A percentile compares a stretch with the other conserved stretches of the same genome.
These are phyloP conservation scores for Debaryomyces hansenii DNA, from an alignment of 805 yeast species.

Conservation along the genomic window DNA sequence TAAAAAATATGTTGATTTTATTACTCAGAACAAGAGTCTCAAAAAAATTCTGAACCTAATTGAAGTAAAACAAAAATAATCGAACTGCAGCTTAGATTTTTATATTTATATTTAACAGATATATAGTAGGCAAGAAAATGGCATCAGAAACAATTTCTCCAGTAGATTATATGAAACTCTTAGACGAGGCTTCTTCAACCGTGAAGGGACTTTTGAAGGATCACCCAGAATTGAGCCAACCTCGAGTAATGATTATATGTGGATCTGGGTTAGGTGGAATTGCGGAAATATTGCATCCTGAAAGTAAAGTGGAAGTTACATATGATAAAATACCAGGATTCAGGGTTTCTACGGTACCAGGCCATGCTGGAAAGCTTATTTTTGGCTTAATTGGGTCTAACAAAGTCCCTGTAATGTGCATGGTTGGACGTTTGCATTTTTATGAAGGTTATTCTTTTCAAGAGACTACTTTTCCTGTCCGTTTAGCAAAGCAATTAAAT, in stretches of 20 bases:
- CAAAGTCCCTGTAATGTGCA: conserved; percentile 78
- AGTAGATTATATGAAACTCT: conserved; percentile 15
- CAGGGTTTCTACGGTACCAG: conserved; percentile 77
- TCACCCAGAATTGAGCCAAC: conserved; percentile 28
- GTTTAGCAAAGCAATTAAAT: conserved; percentile 68
- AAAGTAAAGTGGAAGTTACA: conserved; percentile 49
- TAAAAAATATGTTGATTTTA: too few relatives aligned
- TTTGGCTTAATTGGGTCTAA: conserved; percentile 74
- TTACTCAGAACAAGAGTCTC: too few relatives aligned
- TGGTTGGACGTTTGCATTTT: conserved; percentile 91
- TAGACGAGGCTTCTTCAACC: conserved; percentile 17
- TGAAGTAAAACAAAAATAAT: too few relatives aligned
- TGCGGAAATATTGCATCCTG: conserved; percentile 49
- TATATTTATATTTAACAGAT: background rate
- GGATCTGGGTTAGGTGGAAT: conserved; percentile 95
- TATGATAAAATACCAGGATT: conserved; percentile 80
- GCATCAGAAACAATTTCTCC: conserved; percentile 7
- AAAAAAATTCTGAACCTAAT: too few relatives aligned
- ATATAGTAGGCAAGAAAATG: background rate
- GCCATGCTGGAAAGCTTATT: conserved; percentile 82
- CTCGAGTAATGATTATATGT: conserved; percentile 78
- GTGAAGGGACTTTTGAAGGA: conserved; percentile 4
- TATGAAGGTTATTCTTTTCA: conserved; percentile 89
- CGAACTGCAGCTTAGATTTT: too few relatives aligned
- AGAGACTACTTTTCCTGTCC: conserved; percentile 81